Conservation (phyloP, 106 monocot species). For the Allium fistulosum region DNA sequence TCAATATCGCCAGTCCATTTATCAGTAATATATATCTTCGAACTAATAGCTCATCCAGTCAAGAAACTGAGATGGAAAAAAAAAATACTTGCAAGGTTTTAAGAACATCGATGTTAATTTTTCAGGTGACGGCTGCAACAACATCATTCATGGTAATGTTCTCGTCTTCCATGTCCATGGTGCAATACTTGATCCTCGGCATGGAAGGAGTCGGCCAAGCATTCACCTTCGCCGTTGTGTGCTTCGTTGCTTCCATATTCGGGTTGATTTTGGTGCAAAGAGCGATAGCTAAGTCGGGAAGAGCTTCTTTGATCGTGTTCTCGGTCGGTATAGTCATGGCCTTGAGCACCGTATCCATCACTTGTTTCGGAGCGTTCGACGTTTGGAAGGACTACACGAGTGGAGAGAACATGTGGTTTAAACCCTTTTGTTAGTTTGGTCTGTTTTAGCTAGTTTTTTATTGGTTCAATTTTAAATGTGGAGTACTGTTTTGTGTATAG, state of each 20-base stretch:
- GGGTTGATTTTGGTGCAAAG: constrained; percentile 44
- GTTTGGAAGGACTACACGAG: constrained; percentile 52
- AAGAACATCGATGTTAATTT: neutral
- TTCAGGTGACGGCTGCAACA: constrained; percentile 64
- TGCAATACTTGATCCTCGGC: constrained; percentile 69
- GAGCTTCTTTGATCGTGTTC: constrained; percentile 75
- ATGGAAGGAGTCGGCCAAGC: constrained; percentile 26
- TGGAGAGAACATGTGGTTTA: constrained; percentile 75
- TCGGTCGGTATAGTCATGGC: constrained; percentile 57
- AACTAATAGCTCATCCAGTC: too few relatives aligned
- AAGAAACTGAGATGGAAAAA: too few relatives aligned
- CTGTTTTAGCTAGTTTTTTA: neutral
- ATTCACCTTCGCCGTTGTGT: constrained; percentile 27
- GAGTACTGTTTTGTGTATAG: too few relatives aligned
- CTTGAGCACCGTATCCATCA: constrained; percentile 46
- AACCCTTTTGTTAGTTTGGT: constrained; percentile 25
- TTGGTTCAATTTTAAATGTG: too few relatives aligned
- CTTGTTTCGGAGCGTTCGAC: constrained; percentile 56
- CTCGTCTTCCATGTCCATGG: constrained; percentile 76
- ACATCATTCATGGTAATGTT: constrained; percentile 70
- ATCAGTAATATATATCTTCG: too few relatives aligned
- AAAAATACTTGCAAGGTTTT: too few relatives aligned
- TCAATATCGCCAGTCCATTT: too few relatives aligned
- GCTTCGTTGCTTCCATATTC: constrained; percentile 46
- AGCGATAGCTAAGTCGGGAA: constrained; percentile 35